Evolutionary conservation across 768 basidiomycete genomes (phyloP), one percentile per base, ranked within the genome.

Genomic region (Trametes maxima): DNA sequence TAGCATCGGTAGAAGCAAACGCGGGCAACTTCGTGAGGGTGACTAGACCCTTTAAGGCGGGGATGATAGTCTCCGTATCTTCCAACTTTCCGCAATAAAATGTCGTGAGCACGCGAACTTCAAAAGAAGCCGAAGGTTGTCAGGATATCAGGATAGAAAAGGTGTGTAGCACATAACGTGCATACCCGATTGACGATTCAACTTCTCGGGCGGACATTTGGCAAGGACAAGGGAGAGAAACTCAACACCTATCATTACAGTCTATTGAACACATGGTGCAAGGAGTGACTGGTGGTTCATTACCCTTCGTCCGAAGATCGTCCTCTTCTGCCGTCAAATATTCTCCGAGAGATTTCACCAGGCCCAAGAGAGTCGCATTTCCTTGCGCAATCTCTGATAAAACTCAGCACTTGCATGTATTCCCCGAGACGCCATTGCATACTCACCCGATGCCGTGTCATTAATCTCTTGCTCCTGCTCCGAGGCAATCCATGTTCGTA

Each of bases 1-100:
- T 74, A 0, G 85, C 87, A 64, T 96, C 93, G 1, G 75, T 75
- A 11, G 86, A 76, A 10, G 84, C 84, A 64, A 92, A 88, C 0
- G 80, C 78, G 0, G 90, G 80, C 46, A 89, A 78, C 12, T 78
- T 75, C 4, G 84, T 85, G 35, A 98, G 77, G 0, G 85, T 80
- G 10, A 81, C 79, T 6, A 98, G 78, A 0, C 94, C 96, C 55
- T 82, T 81, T 40, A 97, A 78, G 0, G 94, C 87, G 1, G 92
- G 90, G 4, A 93, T 85, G 39, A 95, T 82, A 8, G 92, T 91
- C 65, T 92, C 88, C 4, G 84, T 82, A 69, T 97, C 95, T 60
- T 92, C 90, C 54, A 97, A 77, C 75, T 96, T 97, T 56, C 85
- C 87, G 67, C 85, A 84, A 70, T 88, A 95, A 78, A 98, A 99